A percentile compares a stretch with the other conserved stretches of the same genome.
phyloP scores from a whole-genome alignment of 352 stramenopile genomes.

The Globisporangium splendens region DNA sequence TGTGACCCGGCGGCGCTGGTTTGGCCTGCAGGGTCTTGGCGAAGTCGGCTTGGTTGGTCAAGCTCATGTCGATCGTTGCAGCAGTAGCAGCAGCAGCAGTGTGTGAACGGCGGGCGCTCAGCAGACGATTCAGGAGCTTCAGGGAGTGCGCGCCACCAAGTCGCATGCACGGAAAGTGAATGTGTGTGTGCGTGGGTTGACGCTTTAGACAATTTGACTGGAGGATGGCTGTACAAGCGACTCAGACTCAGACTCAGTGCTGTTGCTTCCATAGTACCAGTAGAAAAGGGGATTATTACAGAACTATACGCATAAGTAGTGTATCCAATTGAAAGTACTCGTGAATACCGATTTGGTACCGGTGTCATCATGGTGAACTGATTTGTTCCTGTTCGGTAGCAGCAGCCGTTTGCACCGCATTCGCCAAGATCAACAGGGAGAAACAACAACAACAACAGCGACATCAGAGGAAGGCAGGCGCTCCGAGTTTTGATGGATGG shows the following conservation, averaged over 20 bases:
- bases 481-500: conserved; percentile 30
- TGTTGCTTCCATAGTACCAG: too few relatives aligned
- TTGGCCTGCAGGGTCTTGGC: conserved; percentile 67
- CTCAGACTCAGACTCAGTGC: neutral
- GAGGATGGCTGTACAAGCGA: neutral
- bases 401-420: too few relatives aligned
- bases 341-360: too few relatives aligned
- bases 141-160: conserved; percentile 19
- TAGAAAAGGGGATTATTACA: too few relatives aligned
- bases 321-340: too few relatives aligned
- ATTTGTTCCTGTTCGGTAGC: too few relatives aligned
- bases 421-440: neutral
- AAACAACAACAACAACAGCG: conserved; percentile 6
- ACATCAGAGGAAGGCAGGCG: conserved; percentile 7
- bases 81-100: neutral
- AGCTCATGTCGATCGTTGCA: conserved; percentile 14
- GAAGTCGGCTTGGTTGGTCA: conserved; percentile 40
- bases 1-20: conserved; percentile 54
- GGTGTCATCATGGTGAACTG: too few relatives aligned
- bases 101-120: too few relatives aligned
- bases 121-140: neutral
- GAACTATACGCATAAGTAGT: neutral
- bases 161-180: conserved; percentile 7
- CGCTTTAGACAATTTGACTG: neutral
- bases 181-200: neutral